These are phyloP conservation scores for Aspergillus pseudotamarii DNA, from an alignment of 2,329 filamentous ascomycete genomes.

Conservation along the genomic window DNA sequence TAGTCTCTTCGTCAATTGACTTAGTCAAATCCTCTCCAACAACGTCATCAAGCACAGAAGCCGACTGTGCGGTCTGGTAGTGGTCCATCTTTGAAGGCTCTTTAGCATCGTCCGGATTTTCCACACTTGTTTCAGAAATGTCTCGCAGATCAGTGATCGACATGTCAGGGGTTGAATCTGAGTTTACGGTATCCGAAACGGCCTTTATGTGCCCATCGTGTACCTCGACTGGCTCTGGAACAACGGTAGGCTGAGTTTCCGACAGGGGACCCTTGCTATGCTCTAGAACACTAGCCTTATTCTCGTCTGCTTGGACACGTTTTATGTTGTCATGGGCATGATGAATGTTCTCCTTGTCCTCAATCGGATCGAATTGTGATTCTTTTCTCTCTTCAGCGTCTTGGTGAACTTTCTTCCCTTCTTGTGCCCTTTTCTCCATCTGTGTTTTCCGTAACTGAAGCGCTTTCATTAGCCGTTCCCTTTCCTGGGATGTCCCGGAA, in stretches of 20 bases:
- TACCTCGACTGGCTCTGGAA: constrained; percentile 7
- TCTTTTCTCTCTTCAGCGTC: constrained; percentile 19
- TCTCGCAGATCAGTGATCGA: constrained; percentile 19
- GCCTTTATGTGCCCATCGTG: constrained; percentile 6
- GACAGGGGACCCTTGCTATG: constrained; percentile 18
- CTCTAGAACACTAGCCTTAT: constrained; percentile 13
- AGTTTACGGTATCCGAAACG: constrained; percentile 5
- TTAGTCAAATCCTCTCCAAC: constrained; percentile 27
- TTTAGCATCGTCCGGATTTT: constrained; percentile 15
- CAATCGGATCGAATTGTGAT: constrained; percentile 11
- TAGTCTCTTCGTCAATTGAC: constrained; percentile 27
- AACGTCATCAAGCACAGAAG: constrained; percentile 25
- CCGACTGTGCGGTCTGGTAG: constrained; percentile 20
- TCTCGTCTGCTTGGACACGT: constrained; percentile 13
- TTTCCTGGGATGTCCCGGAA: constrained; percentile 78
- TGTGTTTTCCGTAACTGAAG: constrained; percentile 87
- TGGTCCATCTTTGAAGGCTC: constrained; percentile 18
- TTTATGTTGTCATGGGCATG: constrained; percentile 22
- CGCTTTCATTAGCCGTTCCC: constrained; percentile 89
- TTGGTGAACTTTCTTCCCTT: constrained; percentile 31
- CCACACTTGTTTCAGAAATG: constrained; percentile 21
- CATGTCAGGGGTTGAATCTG: constrained; percentile 22
- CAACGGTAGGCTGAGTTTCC: constrained; percentile 12
- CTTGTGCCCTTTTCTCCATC: constrained; percentile 49
- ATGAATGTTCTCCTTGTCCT: constrained; percentile 34